These are phyloP conservation scores for Speleostelium caveatum DNA, from an alignment of 78 protist species.

Conservation along the genomic window DNA sequence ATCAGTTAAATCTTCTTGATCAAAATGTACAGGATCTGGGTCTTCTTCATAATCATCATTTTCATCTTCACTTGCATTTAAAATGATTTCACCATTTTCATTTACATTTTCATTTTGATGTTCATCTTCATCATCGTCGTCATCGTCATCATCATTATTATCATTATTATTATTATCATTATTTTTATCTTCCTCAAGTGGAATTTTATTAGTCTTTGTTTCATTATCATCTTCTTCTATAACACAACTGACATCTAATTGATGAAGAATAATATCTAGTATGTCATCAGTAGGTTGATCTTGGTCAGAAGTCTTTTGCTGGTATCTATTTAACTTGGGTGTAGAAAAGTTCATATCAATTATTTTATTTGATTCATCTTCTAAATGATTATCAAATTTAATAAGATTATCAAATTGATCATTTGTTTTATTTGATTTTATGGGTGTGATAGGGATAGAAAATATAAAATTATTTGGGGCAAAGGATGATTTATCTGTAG, in stretches of 20 bases:
- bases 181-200: neutral
- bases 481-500: too few species aligned
- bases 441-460: too few species aligned
- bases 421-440: too few species aligned
- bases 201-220: neutral
- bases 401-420: too few species aligned
- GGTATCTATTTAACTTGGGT: too few species aligned
- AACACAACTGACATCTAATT: neutral
- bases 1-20: constrained; percentile 34
- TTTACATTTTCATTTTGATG: neutral
- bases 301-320: too few species aligned
- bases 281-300: constrained; percentile 32
- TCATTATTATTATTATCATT: neutral
- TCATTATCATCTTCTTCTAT: neutral
- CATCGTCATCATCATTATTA: neutral
- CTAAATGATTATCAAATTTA: too few species aligned
- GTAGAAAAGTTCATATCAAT: too few species aligned
- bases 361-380: too few species aligned
- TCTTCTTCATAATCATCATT: constrained; percentile 8
- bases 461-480: too few species aligned
- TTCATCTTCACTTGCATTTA: neutral
- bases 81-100: neutral
- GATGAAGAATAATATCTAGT: neutral
- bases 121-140: neutral
- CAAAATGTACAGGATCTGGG: constrained; percentile 58